Evolutionary conservation across 1,139 yeast species (phyloP).

Genomic region (Pichia cactophila): DNA sequence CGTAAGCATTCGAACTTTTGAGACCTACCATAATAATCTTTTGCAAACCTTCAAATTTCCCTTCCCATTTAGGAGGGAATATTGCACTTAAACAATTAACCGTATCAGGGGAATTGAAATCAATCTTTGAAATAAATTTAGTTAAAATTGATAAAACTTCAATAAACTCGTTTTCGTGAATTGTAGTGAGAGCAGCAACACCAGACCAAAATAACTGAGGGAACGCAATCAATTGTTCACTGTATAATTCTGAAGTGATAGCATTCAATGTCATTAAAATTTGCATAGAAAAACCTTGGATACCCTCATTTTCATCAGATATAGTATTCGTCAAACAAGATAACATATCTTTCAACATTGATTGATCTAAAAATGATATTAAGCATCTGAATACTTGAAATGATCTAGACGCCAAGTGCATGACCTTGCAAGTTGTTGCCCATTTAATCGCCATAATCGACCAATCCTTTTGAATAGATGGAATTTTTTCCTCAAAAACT

Average conservation of each 20-base stretch:
- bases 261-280: slow-evolving; percentile 93
- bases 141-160: slow-evolving; percentile 78
- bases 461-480: slow-evolving; percentile 70
- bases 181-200: slow-evolving; percentile 83
- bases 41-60: slow-evolving; percentile 84
- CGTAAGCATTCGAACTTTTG: slow-evolving; percentile 74
- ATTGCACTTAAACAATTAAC: slow-evolving; percentile 75
- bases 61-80: slow-evolving; percentile 96
- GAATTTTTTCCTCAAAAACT: slow-evolving; percentile 38
- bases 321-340: slow-evolving; percentile 90
- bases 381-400: slow-evolving; percentile 87
- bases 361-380: slow-evolving; percentile 69
- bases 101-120: slow-evolving; percentile 77
- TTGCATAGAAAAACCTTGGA: slow-evolving; percentile 97
- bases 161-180: slow-evolving; percentile 88
- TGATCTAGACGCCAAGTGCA: slow-evolving; percentile 94
- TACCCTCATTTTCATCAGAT: slow-evolving; percentile 79
- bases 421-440: slow-evolving; percentile 97
- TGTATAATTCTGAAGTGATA: slow-evolving; percentile 73
- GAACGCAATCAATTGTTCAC: slow-evolving; percentile 71
- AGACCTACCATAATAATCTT: slow-evolving; percentile 73
- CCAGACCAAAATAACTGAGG: slow-evolving; percentile 97
- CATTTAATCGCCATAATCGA: slow-evolving; percentile 74
- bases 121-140: slow-evolving; percentile 80
- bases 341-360: slow-evolving; percentile 89